Conservation (phyloP, 2,329 filamentous ascomycete genomes). For the Fusarium transvaalense region DNA sequence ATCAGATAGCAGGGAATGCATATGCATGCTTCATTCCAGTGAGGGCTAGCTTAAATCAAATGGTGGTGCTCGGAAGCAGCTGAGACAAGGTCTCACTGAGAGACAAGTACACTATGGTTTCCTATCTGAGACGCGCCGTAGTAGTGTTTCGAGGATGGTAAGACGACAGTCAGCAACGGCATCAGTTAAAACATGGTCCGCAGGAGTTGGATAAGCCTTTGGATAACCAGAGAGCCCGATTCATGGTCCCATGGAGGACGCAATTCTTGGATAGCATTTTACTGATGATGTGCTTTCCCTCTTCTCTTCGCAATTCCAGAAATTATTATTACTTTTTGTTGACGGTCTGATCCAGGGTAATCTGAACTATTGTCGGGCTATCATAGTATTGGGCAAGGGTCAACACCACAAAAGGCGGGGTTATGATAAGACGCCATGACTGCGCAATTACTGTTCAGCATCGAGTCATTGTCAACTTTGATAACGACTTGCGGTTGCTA, state of each 20-base stretch:
- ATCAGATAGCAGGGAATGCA: not conserved
- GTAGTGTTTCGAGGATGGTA: not conserved
- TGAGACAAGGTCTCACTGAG: not conserved
- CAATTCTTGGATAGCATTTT: too few relatives aligned
- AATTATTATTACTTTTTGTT: not conserved
- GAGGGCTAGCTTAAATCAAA: not conserved
- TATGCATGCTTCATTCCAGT: not conserved
- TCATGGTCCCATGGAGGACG: not conserved
- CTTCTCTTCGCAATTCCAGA: not conserved
- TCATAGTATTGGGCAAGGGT: constrained; percentile 4
- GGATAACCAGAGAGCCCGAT: not conserved
- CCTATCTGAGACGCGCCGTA: not conserved
- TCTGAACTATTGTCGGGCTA: constrained; percentile 3
- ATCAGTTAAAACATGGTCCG: constrained; percentile 10
- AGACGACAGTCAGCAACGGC: constrained; percentile 1
- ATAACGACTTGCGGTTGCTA: not conserved
- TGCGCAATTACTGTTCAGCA: constrained; percentile 14
- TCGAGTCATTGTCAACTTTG: constrained; percentile 9
- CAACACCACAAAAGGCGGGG: constrained; percentile 33
- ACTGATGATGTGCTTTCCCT: not conserved
- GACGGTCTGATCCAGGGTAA: not conserved
- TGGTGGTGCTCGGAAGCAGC: not conserved
- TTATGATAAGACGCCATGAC: constrained; percentile 32
- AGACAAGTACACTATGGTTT: not conserved
- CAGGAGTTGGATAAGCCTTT: not conserved